Evolutionary conservation across 176 grass and related monocot genomes (phyloP).

Genomic region (Oryza australiensis): DNA sequence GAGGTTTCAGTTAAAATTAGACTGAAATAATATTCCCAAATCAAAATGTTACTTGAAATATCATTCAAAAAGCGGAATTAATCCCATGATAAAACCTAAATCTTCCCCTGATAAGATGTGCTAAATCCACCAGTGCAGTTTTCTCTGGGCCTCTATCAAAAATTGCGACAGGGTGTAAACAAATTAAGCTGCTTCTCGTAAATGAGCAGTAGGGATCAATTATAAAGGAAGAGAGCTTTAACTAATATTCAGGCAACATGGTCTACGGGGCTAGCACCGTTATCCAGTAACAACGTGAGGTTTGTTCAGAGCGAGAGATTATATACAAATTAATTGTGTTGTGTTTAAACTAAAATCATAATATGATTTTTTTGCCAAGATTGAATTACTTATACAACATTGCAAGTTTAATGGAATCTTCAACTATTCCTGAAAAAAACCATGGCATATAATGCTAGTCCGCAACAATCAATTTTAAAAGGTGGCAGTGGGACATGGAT

Average conservation of each 20-base stretch:
- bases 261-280: too few relatives aligned
- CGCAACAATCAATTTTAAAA: neutral
- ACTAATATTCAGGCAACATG: neutral
- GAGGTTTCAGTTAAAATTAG: neutral
- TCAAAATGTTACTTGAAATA: neutral
- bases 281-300: neutral
- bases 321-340: neutral
- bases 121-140: neutral
- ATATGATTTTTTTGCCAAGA: neutral
- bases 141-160: neutral
- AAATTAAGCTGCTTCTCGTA: neutral
- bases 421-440: neutral
- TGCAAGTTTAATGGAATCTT: neutral
- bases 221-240: neutral
- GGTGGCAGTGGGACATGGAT: neutral
- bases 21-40: neutral
- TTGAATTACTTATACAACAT: neutral
- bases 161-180: neutral
- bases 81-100: neutral
- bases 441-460: neutral
- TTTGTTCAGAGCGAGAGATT: neutral
- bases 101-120: neutral
- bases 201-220: neutral
- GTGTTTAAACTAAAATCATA: neutral
- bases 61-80: neutral